Percentiles rank a stretch among this genome's conserved stretches.
Evolutionary conservation across 306 rosid species (phyloP).

Genomic region (Lithocarpus polystachyus): DNA sequence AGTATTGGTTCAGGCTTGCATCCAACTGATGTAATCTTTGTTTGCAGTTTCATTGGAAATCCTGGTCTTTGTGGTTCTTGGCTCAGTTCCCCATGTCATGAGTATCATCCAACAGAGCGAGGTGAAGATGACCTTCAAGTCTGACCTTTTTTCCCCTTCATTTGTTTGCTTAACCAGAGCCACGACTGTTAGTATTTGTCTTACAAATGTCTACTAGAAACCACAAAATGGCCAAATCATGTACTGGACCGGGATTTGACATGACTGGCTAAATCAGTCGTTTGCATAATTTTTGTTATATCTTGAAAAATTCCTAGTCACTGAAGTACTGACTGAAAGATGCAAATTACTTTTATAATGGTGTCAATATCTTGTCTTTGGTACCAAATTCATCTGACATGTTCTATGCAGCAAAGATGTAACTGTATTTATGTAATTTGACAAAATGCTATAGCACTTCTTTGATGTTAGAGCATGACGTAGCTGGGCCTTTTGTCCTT

Average conservation of each 20-base stretch:
- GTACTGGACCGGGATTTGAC: background rate
- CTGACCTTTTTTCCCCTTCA: background rate
- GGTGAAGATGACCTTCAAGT: slow-evolving; percentile 35
- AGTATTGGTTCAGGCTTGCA: background rate
- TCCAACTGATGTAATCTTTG: slow-evolving; percentile 4
- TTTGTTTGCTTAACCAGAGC: background rate
- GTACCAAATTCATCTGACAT: background rate
- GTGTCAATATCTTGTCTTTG: background rate
- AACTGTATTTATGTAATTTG: background rate
- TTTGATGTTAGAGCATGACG: background rate
- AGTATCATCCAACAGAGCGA: slow-evolving; percentile 56
- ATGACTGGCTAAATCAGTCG: background rate
- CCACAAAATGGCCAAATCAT: background rate
- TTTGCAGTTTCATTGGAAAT: slow-evolving; percentile 85
- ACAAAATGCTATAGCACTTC: background rate
- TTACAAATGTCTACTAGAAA: background rate
- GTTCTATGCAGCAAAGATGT: background rate
- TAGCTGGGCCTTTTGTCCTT: background rate
- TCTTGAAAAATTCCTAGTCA: background rate
- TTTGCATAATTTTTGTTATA: background rate
- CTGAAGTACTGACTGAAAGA: background rate
- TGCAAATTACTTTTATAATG: background rate
- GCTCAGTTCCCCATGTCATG: slow-evolving; percentile 64
- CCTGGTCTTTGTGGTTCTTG: slow-evolving; percentile 82
- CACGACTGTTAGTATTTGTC: background rate